These are phyloP conservation scores for Trichosanthes truncata DNA, from an alignment of 306 rosid genomes.

Conservation along the genomic window DNA sequence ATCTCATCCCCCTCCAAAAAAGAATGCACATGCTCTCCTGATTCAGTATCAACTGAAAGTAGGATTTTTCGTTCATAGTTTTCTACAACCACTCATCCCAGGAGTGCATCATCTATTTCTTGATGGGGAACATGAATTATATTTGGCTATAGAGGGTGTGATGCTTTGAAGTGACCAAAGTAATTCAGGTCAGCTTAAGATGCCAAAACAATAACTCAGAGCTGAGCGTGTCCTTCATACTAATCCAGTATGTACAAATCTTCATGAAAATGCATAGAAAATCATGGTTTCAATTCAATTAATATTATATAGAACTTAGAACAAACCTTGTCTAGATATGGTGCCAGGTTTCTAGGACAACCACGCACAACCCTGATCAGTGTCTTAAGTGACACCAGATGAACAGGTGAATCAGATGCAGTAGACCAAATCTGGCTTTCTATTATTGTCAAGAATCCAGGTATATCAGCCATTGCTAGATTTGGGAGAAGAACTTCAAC, in stretches of 20 bases:
- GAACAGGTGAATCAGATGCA: slow-evolving; percentile 94
- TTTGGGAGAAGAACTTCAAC: slow-evolving; percentile 92
- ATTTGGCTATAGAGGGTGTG: background rate
- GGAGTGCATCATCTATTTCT: background rate
- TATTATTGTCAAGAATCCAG: slow-evolving; percentile 56
- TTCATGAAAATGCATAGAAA: background rate
- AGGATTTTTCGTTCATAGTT: background rate
- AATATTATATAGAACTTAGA: background rate
- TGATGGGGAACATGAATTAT: background rate
- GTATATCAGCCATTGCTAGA: slow-evolving; percentile 81
- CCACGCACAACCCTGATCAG: slow-evolving; percentile 77
- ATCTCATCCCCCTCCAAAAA: background rate
- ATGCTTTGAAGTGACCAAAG: background rate
- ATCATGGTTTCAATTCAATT: background rate
- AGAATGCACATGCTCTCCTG: background rate
- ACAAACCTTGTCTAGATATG: slow-evolving; percentile 90
- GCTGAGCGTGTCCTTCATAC: background rate
- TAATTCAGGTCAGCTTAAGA: background rate
- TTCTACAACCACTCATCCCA: background rate
- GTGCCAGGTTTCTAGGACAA: slow-evolving; percentile 75
- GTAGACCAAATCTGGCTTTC: slow-evolving; percentile 99
- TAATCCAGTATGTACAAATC: background rate
- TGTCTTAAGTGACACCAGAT: slow-evolving; percentile 75
- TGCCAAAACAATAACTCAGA: background rate
- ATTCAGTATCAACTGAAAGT: background rate